Base-by-base conservation (phyloP, 1,284 basidiomycete species). In the Austroboletus novae-zelandiae region DNA sequence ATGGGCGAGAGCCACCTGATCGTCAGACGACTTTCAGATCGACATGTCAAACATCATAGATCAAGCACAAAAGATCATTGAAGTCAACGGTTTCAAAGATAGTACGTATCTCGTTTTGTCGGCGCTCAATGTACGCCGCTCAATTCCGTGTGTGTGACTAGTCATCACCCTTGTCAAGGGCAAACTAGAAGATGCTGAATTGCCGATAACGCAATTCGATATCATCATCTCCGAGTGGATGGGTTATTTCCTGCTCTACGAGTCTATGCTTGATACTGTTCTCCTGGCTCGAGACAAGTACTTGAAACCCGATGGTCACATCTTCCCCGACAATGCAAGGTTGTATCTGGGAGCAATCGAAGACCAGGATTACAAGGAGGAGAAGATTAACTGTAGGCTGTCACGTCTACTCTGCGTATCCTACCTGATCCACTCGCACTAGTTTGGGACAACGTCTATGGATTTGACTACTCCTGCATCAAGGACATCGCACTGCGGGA, bases 41-140 rank as follows among this genome's bases (percentile, higher is more conserved):
- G 97, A 99, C 75, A 99, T 99, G 97, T 98, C 94, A 58, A 98
- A 99, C 76, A 99, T 99, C 74, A 91, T 98, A 68, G 96, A 98
- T 75, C 95, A 99, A 77, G 97, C 97, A 7, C 84, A 89, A 76
- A 95, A 94, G 75, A 99, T 99, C 61, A 85, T 98, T 58, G 88
- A 94, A 62, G 91, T 92, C 15, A 99, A 99, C 64, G 95, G 95
- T 45, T 97, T 98, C 78, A 84, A 85, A 72, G 88, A 98, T 69
- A 90, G 92, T 96, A 57, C 60, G 91, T 81, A 32, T 43, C n/a
- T 37, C 39, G 25, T 29, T 40, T 31, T 17, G 14, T 32, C n/a
- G 1, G 9, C 4, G 13, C 37, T 20, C 18, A 25, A 25, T 52
- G 13, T 43, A 40, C 35, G 44, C 35, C 44, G 43, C 42, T 51